Evolutionary conservation across 2,329 filamentous ascomycete genomes (phyloP).

Genomic region (Colletotrichum sp.): DNA sequence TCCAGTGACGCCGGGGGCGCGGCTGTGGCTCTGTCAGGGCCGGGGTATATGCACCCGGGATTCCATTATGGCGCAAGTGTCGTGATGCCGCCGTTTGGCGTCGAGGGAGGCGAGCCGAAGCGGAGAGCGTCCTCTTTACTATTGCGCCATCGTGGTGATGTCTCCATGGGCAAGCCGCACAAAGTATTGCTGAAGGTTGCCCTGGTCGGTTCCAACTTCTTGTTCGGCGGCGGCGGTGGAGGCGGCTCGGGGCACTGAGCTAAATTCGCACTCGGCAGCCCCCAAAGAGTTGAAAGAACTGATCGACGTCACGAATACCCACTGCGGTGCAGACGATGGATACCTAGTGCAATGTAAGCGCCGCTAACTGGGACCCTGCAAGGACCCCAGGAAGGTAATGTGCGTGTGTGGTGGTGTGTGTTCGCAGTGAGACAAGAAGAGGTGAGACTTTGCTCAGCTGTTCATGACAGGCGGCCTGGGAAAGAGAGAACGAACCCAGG

Average conservation of each 20-base stretch:
- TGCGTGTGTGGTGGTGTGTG: neutral
- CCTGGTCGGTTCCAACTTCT: neutral
- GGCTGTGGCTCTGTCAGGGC: conserved; percentile 4
- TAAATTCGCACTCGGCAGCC: neutral
- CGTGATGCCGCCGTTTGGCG: neutral
- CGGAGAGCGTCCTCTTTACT: neutral
- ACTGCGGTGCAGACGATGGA: neutral
- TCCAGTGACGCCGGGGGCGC: neutral
- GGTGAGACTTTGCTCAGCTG: neutral
- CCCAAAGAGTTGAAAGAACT: conserved; percentile 8
- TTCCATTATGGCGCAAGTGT: neutral
- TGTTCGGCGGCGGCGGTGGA: neutral
- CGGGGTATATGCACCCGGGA: neutral
- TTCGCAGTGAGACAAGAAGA: neutral
- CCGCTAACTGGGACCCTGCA: conserved; percentile 19
- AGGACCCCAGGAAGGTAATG: neutral
- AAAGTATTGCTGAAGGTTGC: neutral
- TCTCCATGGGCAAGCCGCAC: neutral
- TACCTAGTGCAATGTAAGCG: conserved; percentile 8
- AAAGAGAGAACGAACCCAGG: neutral
- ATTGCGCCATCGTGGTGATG: neutral
- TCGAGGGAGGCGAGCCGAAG: neutral
- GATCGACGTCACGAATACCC: conserved; percentile 19
- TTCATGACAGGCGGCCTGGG: neutral
- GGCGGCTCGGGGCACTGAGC: neutral